phyloP scores from a whole-genome alignment of 2,329 filamentous ascomycete species.

The Aplosporella prunicola region DNA sequence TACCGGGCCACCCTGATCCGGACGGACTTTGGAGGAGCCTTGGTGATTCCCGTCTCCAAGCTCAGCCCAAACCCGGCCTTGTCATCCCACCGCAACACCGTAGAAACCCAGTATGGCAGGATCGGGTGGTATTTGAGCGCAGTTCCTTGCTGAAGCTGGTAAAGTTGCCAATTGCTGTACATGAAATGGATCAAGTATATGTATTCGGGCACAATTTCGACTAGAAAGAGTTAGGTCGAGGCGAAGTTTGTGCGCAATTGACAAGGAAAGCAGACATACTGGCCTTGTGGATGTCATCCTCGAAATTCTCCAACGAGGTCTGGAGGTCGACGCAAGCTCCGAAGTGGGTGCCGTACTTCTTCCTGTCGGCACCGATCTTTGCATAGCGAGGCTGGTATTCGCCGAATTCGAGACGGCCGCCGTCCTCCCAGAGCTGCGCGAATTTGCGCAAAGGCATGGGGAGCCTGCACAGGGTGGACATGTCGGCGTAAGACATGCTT shows the following conservation, averaged over 20 bases:
- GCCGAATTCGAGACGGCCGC: too few relatives aligned
- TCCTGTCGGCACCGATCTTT: too few relatives aligned
- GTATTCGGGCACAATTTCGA: too few relatives aligned
- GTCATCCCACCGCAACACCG: constrained; percentile 16
- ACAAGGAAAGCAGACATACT: neutral
- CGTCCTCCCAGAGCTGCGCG: too few relatives aligned
- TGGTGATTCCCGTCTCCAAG: neutral
- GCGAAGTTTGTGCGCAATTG: neutral
- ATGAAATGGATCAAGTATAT: constrained; percentile 13
- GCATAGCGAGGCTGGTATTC: too few relatives aligned
- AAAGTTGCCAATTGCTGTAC: constrained; percentile 29
- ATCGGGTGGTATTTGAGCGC: constrained; percentile 28
- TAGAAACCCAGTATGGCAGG: constrained; percentile 32
- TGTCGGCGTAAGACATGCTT: neutral
- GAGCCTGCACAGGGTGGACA: neutral
- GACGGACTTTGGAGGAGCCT: neutral
- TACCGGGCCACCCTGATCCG: constrained; percentile 1
- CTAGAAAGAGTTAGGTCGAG: neutral
- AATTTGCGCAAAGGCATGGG: too few relatives aligned
- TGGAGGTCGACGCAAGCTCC: too few relatives aligned
- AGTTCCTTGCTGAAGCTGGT: constrained; percentile 20
- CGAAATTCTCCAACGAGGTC: too few relatives aligned
- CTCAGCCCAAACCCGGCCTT: too few relatives aligned
- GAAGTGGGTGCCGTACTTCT: too few relatives aligned
- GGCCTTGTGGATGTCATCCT: neutral